phyloP scores from a whole-genome alignment of 2,329 filamentous ascomycete genomes.

The Colletotrichum sp. region DNA sequence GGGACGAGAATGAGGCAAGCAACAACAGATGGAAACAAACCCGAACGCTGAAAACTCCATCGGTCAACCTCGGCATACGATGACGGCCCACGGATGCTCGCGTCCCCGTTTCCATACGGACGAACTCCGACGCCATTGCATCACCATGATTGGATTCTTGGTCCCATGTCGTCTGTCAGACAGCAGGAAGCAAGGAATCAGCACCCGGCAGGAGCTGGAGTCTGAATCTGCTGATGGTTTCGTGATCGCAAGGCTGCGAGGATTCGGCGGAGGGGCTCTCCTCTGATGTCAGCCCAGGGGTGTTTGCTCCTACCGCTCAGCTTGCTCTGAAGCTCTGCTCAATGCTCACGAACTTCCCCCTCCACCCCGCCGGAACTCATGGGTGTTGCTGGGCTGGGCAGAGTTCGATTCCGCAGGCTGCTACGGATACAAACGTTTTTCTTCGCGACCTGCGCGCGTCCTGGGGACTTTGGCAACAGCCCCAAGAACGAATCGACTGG shows the following conservation, averaged over 20 bases:
- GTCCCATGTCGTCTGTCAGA: not conserved
- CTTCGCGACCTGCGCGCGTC: not conserved
- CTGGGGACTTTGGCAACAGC: not conserved
- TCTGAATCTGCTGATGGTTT: conserved; percentile 3
- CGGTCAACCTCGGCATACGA: not conserved
- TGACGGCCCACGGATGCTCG: not conserved
- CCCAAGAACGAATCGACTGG: not conserved
- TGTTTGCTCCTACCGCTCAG: not conserved
- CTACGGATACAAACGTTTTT: not conserved
- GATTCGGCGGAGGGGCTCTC: not conserved
- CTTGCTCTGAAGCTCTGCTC: not conserved
- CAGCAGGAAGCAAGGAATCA: not conserved
- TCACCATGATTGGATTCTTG: not conserved
- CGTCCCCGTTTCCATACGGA: not conserved
- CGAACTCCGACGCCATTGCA: not conserved
- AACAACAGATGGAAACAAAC: not conserved
- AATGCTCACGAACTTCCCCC: not conserved
- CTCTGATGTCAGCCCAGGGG: conserved; percentile 7
- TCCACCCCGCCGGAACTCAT: not conserved
- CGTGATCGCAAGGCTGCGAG: conserved; percentile 9
- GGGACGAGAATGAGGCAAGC: conserved; percentile 7
- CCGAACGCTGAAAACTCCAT: not conserved
- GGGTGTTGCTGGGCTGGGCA: conserved; percentile 7
- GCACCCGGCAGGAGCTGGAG: not conserved
- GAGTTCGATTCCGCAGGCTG: not conserved